Conservation (phyloP, 441 rosid genomes). For the Erysimum pusillum region DNA sequence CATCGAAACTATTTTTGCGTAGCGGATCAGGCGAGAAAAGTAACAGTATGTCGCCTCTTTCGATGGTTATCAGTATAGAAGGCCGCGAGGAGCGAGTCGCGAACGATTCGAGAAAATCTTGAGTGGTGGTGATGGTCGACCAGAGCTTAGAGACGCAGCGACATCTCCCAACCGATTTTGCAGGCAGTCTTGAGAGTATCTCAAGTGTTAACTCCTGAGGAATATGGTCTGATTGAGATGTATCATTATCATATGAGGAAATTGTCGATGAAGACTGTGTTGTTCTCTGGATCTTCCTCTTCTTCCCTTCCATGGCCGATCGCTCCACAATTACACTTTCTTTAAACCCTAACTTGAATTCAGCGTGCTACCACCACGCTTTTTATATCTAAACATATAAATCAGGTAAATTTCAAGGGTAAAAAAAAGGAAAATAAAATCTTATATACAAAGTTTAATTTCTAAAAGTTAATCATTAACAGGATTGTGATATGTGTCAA, state of each 20-base stretch:
- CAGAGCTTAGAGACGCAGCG: slow-evolving; percentile 26
- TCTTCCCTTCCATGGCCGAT: background rate
- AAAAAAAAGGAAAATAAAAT: no score
- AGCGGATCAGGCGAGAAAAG: slow-evolving; percentile 2
- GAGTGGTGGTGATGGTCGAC: slow-evolving; percentile 27
- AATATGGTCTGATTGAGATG: slow-evolving; percentile 14
- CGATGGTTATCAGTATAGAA: background rate
- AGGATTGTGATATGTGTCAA: no score
- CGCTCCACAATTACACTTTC: background rate
- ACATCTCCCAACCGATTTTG: slow-evolving; percentile 16
- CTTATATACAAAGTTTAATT: no score
- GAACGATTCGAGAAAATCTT: slow-evolving; percentile 4
- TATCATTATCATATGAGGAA: slow-evolving; percentile 3
- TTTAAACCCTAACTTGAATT: no score
- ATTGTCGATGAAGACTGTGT: background rate
- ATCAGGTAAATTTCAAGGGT: no score
- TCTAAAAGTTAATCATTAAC: no score
- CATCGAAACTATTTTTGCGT: background rate
- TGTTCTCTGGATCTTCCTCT: background rate
- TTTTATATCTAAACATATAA: no score
- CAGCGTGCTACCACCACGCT: no score
- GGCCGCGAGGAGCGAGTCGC: background rate
- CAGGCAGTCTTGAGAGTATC: slow-evolving; percentile 24
- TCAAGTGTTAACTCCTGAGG: slow-evolving; percentile 15
- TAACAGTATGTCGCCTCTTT: background rate